Evolutionary conservation across 371 early-diverging fungal genomes (phyloP).

Genomic region (Saksenaea oblongispora): DNA sequence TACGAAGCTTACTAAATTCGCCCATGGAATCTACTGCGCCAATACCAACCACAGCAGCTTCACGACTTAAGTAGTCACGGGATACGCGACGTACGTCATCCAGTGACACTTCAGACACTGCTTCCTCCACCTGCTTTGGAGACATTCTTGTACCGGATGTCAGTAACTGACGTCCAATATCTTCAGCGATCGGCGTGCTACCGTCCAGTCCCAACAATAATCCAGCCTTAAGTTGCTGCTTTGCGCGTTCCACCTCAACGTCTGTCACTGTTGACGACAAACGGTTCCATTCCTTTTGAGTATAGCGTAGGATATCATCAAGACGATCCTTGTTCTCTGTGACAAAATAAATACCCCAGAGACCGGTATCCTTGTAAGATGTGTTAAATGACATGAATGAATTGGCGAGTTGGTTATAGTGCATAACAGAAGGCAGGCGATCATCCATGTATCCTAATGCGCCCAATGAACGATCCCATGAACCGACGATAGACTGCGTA

Average conservation of each 20-base stretch:
- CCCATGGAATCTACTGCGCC: slow-evolving; percentile 82
- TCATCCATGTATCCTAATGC: slow-evolving; percentile 84
- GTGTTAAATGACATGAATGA: slow-evolving; percentile 98
- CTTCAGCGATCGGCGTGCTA: slow-evolving; percentile 93
- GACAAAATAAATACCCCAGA: slow-evolving; percentile 94
- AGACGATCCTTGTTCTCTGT: slow-evolving; percentile 80
- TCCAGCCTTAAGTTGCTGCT: slow-evolving; percentile 96
- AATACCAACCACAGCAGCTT: slow-evolving; percentile 90
- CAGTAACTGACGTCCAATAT: slow-evolving; percentile 96
- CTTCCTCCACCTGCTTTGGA: slow-evolving; percentile 42
- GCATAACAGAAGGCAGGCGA: slow-evolving; percentile 80
- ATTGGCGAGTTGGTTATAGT: slow-evolving; percentile 88
- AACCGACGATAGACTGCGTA: slow-evolving; percentile 92
- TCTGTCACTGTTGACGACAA: slow-evolving; percentile 86
- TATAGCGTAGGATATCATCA: slow-evolving; percentile 85
- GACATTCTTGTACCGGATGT: slow-evolving; percentile 89
- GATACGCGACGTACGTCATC: slow-evolving; percentile 89
- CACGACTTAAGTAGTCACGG: slow-evolving; percentile 79
- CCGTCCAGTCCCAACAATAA: slow-evolving; percentile 90
- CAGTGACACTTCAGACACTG: slow-evolving; percentile 46
- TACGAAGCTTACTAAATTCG: slow-evolving; percentile 52
- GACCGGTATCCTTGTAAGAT: slow-evolving; percentile 96
- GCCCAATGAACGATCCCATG: slow-evolving; percentile 94
- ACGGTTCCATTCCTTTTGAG: slow-evolving; percentile 92
- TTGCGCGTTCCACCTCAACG: slow-evolving; percentile 94